Base-by-base conservation (phyloP, 257 asterid species). In the Solanum chmielewskii region DNA sequence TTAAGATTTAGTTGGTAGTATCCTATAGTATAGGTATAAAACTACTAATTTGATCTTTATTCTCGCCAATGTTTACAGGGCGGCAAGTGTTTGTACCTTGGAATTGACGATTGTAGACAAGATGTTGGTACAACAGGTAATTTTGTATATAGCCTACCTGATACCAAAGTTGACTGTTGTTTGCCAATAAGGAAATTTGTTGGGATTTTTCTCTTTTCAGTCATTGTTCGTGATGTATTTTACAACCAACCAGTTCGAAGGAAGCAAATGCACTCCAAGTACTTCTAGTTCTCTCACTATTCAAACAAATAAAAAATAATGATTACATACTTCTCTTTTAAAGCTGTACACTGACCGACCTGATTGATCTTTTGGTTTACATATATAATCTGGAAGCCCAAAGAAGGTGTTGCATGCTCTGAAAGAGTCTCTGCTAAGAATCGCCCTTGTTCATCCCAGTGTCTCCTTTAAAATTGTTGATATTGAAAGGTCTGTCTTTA, bases 221-320 rank as follows among this genome's bases (percentile, higher is more conserved):
- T 95, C 84, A 89, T 85, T 80, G 97, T 90, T 84, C 97, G 96
- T 86, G 99, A 97, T 91, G 91, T 94, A 89, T 97, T 97, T 89
- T 94, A 91, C 91, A 95, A 94, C 90, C 99, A 95, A 92, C 98
- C 98, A 86, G 99, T 97, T 90, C 94, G 98, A 87, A 94, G 96
- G 93, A 95, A 94, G 92, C 94, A 90, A 84, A 91, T 97, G 92
- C 93, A 92, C 70, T 95, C 96, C 94, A 97, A 97, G 99, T 97
- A 88, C 66, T 74, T 75, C 45, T 45, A 86, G 44, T 21, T 52
- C 35, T 88, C 86, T 80, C 14, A 56, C 85, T 39, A 44, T 83
- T 45, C 71, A 71, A 49, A 11, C 39, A 85, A 85, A 45, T 18
- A 13, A n/a, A 25, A 25, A 9, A 44, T 78, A 15, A 9, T 78